Evolutionary conservation across 1,284 basidiomycete species (phyloP).

Genomic region (Boletus mariae): DNA sequence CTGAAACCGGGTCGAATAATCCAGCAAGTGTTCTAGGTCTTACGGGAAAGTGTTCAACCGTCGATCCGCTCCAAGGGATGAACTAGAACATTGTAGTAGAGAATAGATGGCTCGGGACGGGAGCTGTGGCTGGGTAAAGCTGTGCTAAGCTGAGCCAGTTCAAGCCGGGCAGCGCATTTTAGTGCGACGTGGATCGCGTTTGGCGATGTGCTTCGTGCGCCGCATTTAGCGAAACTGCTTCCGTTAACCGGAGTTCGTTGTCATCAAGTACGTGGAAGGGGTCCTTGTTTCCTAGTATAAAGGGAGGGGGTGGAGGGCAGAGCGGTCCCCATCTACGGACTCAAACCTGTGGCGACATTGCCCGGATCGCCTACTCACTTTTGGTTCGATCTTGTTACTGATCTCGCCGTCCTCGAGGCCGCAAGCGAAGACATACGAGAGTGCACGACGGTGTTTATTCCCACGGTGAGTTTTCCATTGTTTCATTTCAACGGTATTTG

Average conservation of each 20-base stretch:
- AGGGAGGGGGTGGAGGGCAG: slow-evolving; percentile 9
- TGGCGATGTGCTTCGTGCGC: not conserved
- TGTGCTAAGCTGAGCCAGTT: slow-evolving; percentile 17
- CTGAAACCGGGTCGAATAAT: slow-evolving; percentile 1
- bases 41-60: not conserved
- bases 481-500: slow-evolving; percentile 25
- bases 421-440: slow-evolving; percentile 29
- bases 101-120: slow-evolving; percentile 2
- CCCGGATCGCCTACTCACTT: no score
- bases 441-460: slow-evolving; percentile 13
- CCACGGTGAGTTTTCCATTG: slow-evolving; percentile 35
- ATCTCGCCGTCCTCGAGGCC: slow-evolving; percentile 33
- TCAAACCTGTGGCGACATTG: slow-evolving; percentile 12
- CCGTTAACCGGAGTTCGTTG: slow-evolving; percentile 7
- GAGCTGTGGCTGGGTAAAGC: slow-evolving; percentile 3
- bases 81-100: slow-evolving; percentile 1
- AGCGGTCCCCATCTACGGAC: not conserved
- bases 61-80: slow-evolving; percentile 24
- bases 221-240: slow-evolving; percentile 14
- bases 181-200: slow-evolving; percentile 17
- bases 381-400: slow-evolving; percentile 25
- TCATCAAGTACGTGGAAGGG: slow-evolving; percentile 11
- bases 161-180: slow-evolving; percentile 1
- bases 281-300: slow-evolving; percentile 14
- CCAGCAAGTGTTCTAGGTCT: not conserved